Evolutionary conservation across 1,139 yeast species (phyloP).

Genomic region (Schwanniomyces etchellsii): DNA sequence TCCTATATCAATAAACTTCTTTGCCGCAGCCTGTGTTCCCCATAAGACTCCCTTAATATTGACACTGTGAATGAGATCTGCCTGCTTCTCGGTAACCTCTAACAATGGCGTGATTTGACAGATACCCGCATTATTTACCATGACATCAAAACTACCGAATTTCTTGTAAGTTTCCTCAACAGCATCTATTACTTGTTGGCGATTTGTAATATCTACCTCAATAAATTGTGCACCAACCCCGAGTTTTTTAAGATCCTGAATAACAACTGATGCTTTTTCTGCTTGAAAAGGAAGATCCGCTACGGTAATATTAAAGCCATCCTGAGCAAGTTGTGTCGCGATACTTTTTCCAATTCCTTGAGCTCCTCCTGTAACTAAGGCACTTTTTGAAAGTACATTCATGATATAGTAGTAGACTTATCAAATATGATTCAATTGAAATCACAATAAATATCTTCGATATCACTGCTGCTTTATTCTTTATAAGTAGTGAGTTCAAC

Average conservation of each 20-base stretch:
- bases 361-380: conserved; percentile 1
- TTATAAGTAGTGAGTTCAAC: no score
- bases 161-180: conserved; percentile 14
- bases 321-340: background rate
- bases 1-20: conserved; percentile 14
- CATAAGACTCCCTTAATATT: conserved; percentile 20
- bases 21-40: conserved; percentile 25
- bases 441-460: no score
- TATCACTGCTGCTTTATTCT: no score
- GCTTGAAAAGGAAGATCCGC: conserved; percentile 1
- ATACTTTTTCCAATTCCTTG: conserved; percentile 1
- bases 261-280: background rate
- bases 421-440: no score
- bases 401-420: background rate
- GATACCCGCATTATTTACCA: conserved; percentile 25
- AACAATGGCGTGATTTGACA: conserved; percentile 12
- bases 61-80: conserved; percentile 10
- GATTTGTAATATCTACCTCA: conserved; percentile 1
- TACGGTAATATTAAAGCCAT: conserved; percentile 1
- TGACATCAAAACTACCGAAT: conserved; percentile 4
- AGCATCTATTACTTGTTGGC: conserved; percentile 13
- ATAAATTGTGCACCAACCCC: background rate
- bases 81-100: conserved; percentile 15
- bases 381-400: conserved; percentile 1
- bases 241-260: conserved; percentile 1